Base-by-base conservation (phyloP, 106 monocot species). In the Iris macrosiphon region DNA sequence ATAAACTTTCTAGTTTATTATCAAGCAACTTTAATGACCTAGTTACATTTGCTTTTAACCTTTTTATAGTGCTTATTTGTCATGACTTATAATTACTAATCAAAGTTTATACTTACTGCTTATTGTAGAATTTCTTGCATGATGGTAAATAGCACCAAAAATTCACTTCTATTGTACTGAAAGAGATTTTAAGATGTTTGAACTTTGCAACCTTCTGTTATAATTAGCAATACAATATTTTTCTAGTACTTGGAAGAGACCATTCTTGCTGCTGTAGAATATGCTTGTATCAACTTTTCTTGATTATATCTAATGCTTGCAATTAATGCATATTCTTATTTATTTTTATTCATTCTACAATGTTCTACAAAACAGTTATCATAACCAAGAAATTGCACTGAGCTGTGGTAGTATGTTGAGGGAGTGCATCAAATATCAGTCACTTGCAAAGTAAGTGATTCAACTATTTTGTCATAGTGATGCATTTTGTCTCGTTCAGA, bases 381-480 rank as follows among this genome's bases (percentile, higher is more conserved):
- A 87, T 47, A 91, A 91, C 70, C 87, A 82, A 62, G 91, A 91
- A 54, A 67, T 91, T 87, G 98, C 91, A 34, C 65, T 98, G 75
- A 87, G 68, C 68, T 98, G 98, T 65, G 98, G 98, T 54, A 85
- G 68, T 55, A 77, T 98, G 70, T 72, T 98, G 83, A 80, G 98
- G 71, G 98, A 98, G 67, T 98, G 98, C 74, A 91, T 91, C 72
- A 98, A 98, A 60, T 91, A 87, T 67, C 80, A 74, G 57, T 80
- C 75, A 52, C 83, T 98, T 68, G 71, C 98, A 47, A 98, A 80
- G 98, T 98, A 91, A 87, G 83, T 18, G 65, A 15, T 59, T 21
- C 30, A 29, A 50, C 9, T 55, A 4, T 40, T 64, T 4, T 56
- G n/a, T 66, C 50, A 49, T 8, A 39, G 25, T 47, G 4, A 25